Evolutionary conservation across 2,329 filamentous ascomycete genomes (phyloP), one percentile per base, ranked within the genome.

Genomic region (Malbranchea cinnamomea): DNA sequence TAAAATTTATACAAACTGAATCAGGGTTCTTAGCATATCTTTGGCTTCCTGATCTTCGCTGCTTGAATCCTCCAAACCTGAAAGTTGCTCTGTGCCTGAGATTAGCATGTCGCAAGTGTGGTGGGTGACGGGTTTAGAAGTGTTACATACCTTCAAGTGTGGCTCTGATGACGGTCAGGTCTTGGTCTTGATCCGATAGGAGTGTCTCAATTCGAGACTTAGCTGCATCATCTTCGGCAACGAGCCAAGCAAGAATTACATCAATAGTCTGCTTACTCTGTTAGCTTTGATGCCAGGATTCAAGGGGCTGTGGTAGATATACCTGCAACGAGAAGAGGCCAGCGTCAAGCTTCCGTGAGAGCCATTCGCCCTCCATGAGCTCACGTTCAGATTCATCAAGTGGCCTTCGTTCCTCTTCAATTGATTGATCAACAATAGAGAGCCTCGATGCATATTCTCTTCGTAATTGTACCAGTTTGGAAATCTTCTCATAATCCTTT

Each of bases 401-500:
- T 1, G 45, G 53, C 28, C 59, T 59, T 31, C 68, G 69, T 46
- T 80, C 71, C 10, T 59, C 57, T 10, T 59, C 60, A 33, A 85
- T 76, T 29, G 66, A 59, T 30, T 64, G 56, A 30, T 85, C 78
- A 1, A 81, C 73, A 0, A 64, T 59, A 1, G 56, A 59, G 1
- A 91, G 55, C 10, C 70, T 66, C 0, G 65, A 59, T 0, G 68
- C 67, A 48, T 84, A 92, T 8, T 80, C 77, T 27, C 71, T 60
- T 23, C 85, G 70, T 27, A 94, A 53, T 36, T 67, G 63, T 20
- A 92, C 52, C 4, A 95, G 62, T 48, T 75, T 81, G 4, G 50
- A 59, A 21, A 83, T 71, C 62, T 95, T 95, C 41, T 70, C 82
- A 50, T 91, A 93, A 40, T 93, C 75, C 49, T 83, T 92, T 53